These are phyloP conservation scores for Blastobotrys parvus DNA, from an alignment of 805 yeast genomes.

Conservation along the genomic window DNA sequence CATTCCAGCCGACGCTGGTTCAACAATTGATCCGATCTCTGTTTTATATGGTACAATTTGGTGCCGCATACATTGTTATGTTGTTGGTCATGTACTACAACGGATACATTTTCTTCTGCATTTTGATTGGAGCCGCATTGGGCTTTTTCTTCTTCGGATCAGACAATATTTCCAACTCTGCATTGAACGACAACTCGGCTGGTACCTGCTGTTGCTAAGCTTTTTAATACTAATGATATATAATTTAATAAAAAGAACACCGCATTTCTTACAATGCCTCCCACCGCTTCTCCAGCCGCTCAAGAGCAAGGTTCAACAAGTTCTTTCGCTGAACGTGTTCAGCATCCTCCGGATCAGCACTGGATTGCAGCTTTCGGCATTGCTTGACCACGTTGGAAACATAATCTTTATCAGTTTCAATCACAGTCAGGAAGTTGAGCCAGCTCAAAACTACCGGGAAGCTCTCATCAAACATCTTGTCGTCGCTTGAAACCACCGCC, in stretches of 20 bases:
- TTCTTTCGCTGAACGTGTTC: not conserved
- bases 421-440: slow-evolving; percentile 43
- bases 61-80: slow-evolving; percentile 57
- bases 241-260: too few species aligned
- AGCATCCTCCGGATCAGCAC: not conserved
- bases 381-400: slow-evolving; percentile 24
- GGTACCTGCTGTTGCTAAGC: not conserved
- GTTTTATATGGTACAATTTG: slow-evolving; percentile 53
- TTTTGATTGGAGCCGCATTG: slow-evolving; percentile 52
- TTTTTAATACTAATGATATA: too few species aligned
- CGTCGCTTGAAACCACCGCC: not conserved
- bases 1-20: slow-evolving; percentile 32
- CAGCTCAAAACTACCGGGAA: slow-evolving; percentile 44
- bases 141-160: slow-evolving; percentile 48
- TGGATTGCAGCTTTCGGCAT: not conserved
- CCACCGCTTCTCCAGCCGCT: not conserved
- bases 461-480: slow-evolving; percentile 7
- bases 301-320: not conserved
- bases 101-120: slow-evolving; percentile 56
- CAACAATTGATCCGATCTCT: slow-evolving; percentile 45
- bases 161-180: slow-evolving; percentile 30
- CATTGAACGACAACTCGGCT: not conserved
- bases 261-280: not conserved
- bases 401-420: slow-evolving; percentile 28
- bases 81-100: slow-evolving; percentile 68